phyloP scores from a whole-genome alignment of 306 rosid species.

The Lathyrus tuberosus region DNA sequence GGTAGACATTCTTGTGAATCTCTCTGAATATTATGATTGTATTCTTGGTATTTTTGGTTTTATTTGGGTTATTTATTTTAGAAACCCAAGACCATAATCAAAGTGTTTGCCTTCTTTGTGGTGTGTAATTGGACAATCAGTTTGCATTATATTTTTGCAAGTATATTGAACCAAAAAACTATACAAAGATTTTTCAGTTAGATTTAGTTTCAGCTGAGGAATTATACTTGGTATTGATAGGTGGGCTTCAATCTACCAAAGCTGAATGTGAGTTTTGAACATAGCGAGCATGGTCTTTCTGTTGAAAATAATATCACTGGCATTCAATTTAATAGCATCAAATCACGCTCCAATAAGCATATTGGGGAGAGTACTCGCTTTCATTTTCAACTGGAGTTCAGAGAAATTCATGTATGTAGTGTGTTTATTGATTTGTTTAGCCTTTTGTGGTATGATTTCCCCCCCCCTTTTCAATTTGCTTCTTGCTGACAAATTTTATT shows the following conservation, averaged over 20 bases:
- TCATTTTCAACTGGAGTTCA: conserved; percentile 77
- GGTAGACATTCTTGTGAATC: conserved; percentile 1
- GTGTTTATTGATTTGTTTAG: conserved; percentile 36
- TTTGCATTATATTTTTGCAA: conserved; percentile 3
- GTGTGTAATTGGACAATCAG: not conserved
- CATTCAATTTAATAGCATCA: conserved; percentile 68
- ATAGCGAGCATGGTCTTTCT: conserved; percentile 62
- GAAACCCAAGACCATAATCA: conserved; percentile 2
- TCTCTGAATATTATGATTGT: conserved; percentile 21
- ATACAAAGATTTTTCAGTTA: conserved; percentile 10
- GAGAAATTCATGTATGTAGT: conserved; percentile 84
- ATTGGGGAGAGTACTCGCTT: conserved; percentile 79
- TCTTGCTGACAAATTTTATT: conserved; percentile 42
- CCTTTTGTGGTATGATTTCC: conserved; percentile 33
- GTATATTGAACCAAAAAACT: not conserved
- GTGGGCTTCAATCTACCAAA: conserved; percentile 76
- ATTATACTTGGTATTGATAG: conserved; percentile 51
- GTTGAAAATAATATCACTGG: conserved; percentile 78
- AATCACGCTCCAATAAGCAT: conserved; percentile 60
- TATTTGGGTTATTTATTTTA: conserved; percentile 18
- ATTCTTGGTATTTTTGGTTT: conserved; percentile 19
- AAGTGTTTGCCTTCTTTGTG: conserved; percentile 23
- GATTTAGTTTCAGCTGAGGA: conserved; percentile 25
- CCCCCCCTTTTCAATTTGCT: conserved; percentile 4
- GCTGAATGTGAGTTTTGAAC: conserved; percentile 67